A percentile compares a stretch with the other conserved stretches of the same genome.
phyloP scores from a whole-genome alignment of 768 basidiomycete genomes.

The Mycena epipterygia region DNA sequence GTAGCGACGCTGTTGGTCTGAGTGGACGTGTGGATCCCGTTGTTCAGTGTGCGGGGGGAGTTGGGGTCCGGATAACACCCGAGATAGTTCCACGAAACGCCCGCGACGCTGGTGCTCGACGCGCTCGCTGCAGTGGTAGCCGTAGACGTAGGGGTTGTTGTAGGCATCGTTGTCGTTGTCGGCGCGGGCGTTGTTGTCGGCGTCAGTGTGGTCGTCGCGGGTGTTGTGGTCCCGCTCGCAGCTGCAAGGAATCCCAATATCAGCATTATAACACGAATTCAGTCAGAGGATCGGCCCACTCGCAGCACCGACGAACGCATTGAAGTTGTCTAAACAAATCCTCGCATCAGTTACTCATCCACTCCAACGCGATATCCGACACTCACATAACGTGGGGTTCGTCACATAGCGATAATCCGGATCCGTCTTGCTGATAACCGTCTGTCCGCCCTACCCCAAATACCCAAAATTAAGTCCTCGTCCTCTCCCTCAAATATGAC shows the following conservation, averaged over 20 bases:
- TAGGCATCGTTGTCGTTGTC: background rate
- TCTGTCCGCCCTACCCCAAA: constrained; percentile 51
- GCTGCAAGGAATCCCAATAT: background rate
- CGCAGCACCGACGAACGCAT: constrained; percentile 69
- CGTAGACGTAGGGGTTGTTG: background rate
- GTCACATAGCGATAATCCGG: constrained; percentile 56
- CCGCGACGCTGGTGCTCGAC: background rate
- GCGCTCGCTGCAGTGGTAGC: background rate
- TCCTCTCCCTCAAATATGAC: background rate
- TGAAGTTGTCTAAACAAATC: constrained; percentile 67
- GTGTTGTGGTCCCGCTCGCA: constrained; percentile 12
- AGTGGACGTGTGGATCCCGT: background rate
- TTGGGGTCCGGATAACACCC: constrained; percentile 44
- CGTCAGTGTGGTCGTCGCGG: constrained; percentile 4
- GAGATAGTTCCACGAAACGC: constrained; percentile 38
- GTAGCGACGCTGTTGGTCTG: constrained; percentile 2
- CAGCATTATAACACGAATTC: constrained; percentile 16
- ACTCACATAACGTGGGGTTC: constrained; percentile 55
- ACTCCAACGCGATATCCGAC: background rate
- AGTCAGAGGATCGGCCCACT: constrained; percentile 43
- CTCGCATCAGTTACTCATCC: constrained; percentile 46
- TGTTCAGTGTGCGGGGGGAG: constrained; percentile 22
- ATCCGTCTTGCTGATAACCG: constrained; percentile 64
- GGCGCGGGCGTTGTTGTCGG: constrained; percentile 5
- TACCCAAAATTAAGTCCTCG: background rate